A percentile compares a stretch with the other conserved stretches of the same genome.
phyloP scores from a whole-genome alignment of 768 basidiomycete genomes.

The Mycena sanguinolenta region DNA sequence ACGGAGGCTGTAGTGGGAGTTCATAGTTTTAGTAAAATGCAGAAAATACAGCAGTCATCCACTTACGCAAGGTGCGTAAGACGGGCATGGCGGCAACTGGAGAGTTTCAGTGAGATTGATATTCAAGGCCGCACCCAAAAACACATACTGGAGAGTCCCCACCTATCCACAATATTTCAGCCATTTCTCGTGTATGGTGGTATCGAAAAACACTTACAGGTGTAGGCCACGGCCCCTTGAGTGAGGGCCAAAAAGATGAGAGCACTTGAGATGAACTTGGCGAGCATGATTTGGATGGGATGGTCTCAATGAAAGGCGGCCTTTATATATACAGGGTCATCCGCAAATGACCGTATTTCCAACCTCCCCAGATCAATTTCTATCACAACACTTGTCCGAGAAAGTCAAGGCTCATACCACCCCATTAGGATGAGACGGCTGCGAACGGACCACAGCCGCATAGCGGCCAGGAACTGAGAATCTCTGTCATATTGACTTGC shows the following conservation, averaged over 20 bases:
- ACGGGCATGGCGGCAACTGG: not conserved
- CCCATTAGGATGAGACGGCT: too few species aligned
- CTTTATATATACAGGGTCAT: not conserved
- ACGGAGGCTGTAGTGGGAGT: not conserved
- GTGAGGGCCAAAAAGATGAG: not conserved
- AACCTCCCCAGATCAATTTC: not conserved
- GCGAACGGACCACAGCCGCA: too few species aligned
- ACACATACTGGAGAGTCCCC: not conserved
- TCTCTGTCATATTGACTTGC: too few species aligned
- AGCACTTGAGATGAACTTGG: conserved; percentile 1
- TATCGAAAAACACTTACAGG: not conserved
- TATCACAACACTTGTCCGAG: too few species aligned
- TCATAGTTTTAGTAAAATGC: too few species aligned
- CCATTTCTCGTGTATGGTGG: not conserved
- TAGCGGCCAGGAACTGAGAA: too few species aligned
- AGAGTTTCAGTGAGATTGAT: not conserved
- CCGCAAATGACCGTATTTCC: not conserved
- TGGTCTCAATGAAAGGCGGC: not conserved
- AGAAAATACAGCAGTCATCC: not conserved
- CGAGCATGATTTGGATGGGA: not conserved
- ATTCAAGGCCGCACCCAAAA: not conserved
- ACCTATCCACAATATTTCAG: not conserved
- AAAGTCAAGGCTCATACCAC: too few species aligned
- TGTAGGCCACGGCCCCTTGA: not conserved
- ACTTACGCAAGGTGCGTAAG: not conserved